Evolutionary conservation across 2,329 filamentous ascomycete genomes (phyloP).

Genomic region (Stagonosporopsis rhizophila): DNA sequence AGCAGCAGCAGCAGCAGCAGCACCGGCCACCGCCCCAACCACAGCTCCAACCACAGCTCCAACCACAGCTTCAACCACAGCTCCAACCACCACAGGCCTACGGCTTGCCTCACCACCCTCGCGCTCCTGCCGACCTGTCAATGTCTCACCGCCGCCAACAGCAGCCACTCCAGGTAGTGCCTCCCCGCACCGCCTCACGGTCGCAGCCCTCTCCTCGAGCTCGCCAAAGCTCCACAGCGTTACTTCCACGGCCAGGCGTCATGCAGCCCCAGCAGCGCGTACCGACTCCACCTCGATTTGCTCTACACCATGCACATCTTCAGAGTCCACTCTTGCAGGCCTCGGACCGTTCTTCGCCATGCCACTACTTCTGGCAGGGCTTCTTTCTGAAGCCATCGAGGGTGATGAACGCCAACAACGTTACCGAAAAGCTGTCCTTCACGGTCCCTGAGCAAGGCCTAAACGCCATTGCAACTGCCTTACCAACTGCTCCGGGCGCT

Average conservation of each 20-base stretch:
- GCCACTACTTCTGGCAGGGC: conserved; percentile 66
- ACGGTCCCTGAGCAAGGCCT: conserved; percentile 50
- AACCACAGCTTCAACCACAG: not conserved
- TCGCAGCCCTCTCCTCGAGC: not conserved
- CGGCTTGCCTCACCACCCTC: not conserved
- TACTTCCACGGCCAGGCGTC: conserved; percentile 48
- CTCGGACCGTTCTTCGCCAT: conserved; percentile 16
- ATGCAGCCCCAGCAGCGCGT: conserved; percentile 48
- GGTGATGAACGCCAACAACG: conserved; percentile 42
- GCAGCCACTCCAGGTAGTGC: not conserved
- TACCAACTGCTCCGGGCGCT: conserved; percentile 33
- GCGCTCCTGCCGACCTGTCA: not conserved
- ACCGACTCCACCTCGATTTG: conserved; percentile 56
- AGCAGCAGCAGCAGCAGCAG: not conserved
- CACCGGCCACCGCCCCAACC: not conserved
- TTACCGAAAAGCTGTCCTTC: conserved; percentile 58
- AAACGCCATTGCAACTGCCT: conserved; percentile 47
- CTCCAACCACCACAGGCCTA: not conserved
- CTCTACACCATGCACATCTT: conserved; percentile 66
- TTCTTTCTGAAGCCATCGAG: conserved; percentile 59
- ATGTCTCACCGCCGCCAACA: not conserved
- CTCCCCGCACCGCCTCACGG: not conserved
- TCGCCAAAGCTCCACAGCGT: not conserved
- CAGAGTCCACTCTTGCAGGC: conserved; percentile 59
- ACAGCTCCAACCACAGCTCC: not conserved